Evolutionary conservation across 148 eudicot genomes (phyloP).

Genomic region (Talinum fruticosum): DNA sequence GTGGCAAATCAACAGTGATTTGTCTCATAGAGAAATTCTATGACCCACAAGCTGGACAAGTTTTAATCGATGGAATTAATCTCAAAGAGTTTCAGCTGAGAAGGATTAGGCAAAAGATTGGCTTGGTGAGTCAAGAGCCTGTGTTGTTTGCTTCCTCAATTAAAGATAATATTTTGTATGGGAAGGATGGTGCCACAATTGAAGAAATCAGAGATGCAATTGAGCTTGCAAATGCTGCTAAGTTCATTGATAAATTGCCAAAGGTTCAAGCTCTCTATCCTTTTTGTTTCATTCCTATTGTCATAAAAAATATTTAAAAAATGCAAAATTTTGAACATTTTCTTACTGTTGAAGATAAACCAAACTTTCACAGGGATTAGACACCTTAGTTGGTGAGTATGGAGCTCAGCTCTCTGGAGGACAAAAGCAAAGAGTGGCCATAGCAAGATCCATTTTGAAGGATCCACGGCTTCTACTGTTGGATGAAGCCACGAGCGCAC

Average conservation of each 20-base stretch:
- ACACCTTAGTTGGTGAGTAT: slow-evolving; percentile 82
- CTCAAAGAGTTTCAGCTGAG: slow-evolving; percentile 51
- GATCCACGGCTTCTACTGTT: slow-evolving; percentile 72
- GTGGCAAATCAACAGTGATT: slow-evolving; percentile 59
- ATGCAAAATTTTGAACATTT: too few relatives aligned
- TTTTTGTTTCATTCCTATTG: not conserved
- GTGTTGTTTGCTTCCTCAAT: slow-evolving; percentile 50
- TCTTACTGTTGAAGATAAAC: not conserved
- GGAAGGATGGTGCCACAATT: slow-evolving; percentile 45
- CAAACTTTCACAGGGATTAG: slow-evolving; percentile 50
- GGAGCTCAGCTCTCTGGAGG: slow-evolving; percentile 89
- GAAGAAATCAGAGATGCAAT: slow-evolving; percentile 49
- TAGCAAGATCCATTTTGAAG: slow-evolving; percentile 79
- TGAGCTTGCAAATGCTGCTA: slow-evolving; percentile 54
- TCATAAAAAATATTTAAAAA: not conserved
- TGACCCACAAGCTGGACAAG: slow-evolving; percentile 56
- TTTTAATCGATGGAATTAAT: slow-evolving; percentile 52
- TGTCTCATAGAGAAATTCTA: slow-evolving; percentile 59
- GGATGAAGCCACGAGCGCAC: slow-evolving; percentile 94
- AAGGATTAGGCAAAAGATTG: slow-evolving; percentile 58
- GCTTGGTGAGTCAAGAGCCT: slow-evolving; percentile 69
- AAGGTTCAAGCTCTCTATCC: slow-evolving; percentile 28
- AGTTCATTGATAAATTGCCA: slow-evolving; percentile 53
- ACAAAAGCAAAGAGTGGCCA: slow-evolving; percentile 87
- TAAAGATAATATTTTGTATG: slow-evolving; percentile 54